Percentiles rank a stretch among this genome's conserved stretches.
Evolutionary conservation across 23 red algal species (phyloP).

Genomic region (Pyropia yezoensis): DNA sequence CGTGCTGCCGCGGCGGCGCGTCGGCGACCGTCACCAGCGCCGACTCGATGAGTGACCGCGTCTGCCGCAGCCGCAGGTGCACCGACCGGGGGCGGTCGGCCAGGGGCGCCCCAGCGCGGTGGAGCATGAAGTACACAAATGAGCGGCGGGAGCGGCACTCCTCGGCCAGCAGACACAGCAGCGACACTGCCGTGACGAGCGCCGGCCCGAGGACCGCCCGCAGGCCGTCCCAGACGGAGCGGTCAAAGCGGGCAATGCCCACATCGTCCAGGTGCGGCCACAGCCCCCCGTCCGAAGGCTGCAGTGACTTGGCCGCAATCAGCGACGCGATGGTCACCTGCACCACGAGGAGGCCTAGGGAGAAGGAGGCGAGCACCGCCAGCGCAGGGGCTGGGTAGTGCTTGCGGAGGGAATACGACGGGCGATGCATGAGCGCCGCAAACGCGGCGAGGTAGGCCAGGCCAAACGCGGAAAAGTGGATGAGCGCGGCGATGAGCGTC

Average conservation of each 20-base stretch:
- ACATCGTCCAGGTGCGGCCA: constrained; percentile 3
- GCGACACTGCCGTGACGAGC: neutral
- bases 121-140: constrained; percentile 3
- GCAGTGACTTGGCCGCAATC: neutral
- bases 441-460: constrained; percentile 16
- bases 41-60: neutral
- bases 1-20: neutral
- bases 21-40: neutral
- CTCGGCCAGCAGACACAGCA: neutral
- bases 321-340: constrained; percentile 14
- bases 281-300: neutral
- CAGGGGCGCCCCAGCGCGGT: neutral
- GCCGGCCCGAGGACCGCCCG: constrained; percentile 3
- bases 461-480: constrained; percentile 5
- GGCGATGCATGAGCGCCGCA: no score
- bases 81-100: neutral
- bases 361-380: constrained; percentile 1
- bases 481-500: constrained; percentile 2
- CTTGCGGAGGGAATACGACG: neutral
- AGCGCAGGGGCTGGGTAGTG: constrained; percentile 1
- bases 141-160: constrained; percentile 2
- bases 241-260: constrained; percentile 8
- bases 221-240: constrained; percentile 13
- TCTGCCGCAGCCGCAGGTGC: neutral
- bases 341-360: neutral